Conservation (phyloP, 805 yeast genomes). For the Allodekkera sacchari region DNA sequence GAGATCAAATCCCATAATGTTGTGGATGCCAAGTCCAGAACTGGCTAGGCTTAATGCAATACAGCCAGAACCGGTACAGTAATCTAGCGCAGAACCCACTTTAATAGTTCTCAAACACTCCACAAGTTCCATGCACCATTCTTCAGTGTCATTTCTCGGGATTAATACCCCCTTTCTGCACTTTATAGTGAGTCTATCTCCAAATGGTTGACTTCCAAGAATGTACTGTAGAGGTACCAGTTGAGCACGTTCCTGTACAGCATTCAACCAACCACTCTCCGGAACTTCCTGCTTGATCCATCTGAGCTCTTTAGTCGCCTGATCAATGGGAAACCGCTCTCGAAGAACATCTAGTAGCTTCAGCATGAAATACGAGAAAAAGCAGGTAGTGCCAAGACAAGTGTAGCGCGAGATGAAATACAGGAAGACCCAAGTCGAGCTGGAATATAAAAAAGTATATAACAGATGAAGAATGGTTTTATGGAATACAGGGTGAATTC, state of each 20-base stretch:
- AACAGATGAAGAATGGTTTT: too few species aligned
- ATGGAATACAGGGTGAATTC: too few species aligned
- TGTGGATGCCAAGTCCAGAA: constrained; percentile 14
- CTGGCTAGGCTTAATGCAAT: constrained; percentile 48
- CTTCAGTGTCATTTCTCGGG: constrained; percentile 95
- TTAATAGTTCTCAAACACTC: constrained; percentile 5
- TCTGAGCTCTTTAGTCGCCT: constrained; percentile 47
- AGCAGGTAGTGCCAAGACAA: too few species aligned
- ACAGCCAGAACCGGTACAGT: constrained; percentile 90
- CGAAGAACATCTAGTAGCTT: constrained; percentile 6
- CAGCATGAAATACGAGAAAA: not conserved
- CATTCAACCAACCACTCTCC: constrained; percentile 33
- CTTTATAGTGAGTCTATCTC: constrained; percentile 41
- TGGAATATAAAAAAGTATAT: too few species aligned
- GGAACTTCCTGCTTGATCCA: constrained; percentile 63
- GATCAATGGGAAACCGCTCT: constrained; percentile 13
- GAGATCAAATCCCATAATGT: constrained; percentile 43
- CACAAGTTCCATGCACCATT: constrained; percentile 56
- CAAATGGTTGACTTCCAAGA: constrained; percentile 83
- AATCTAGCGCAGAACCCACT: constrained; percentile 42
- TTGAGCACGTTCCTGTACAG: constrained; percentile 44
- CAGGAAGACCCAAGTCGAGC: too few species aligned
- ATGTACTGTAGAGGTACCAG: constrained; percentile 78
- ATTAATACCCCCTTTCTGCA: constrained; percentile 67
- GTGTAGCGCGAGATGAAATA: too few species aligned